Conservation (phyloP, 192 early-diverging fungal genomes). For the Phlyctochytrium arcticum region DNA sequence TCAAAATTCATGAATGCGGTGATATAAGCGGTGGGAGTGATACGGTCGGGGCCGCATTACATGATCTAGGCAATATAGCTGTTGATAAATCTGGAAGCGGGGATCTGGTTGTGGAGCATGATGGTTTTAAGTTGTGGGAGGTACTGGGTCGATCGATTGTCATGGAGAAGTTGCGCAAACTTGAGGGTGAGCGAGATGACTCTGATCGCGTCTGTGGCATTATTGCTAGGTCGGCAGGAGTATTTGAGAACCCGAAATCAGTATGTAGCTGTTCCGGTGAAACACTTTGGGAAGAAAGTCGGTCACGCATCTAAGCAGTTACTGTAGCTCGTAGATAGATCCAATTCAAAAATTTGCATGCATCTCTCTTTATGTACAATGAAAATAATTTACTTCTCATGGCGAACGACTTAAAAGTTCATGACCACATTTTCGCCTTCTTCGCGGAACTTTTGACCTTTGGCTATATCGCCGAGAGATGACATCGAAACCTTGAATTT, state of each 20-base stretch:
- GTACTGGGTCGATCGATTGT: constrained; percentile 86
- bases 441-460: constrained; percentile 1
- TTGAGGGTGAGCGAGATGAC: neutral
- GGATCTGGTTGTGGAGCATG: constrained; percentile 62
- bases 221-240: constrained; percentile 82
- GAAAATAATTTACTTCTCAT: too few species aligned
- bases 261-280: constrained; percentile 81
- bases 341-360: too few species aligned
- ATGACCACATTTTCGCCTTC: too few species aligned
- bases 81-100: constrained; percentile 20
- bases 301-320: neutral
- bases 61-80: constrained; percentile 24
- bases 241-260: constrained; percentile 86
- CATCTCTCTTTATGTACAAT: too few species aligned
- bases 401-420: too few species aligned
- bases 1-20: constrained; percentile 76
- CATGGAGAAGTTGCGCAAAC: constrained; percentile 43
- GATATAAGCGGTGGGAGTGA: constrained; percentile 63
- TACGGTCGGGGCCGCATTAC: constrained; percentile 53
- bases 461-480: neutral
- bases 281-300: constrained; percentile 80
- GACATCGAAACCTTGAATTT: constrained; percentile 14
- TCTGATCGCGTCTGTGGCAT: constrained; percentile 71
- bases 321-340: neutral
- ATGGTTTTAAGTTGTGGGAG: constrained; percentile 78